Percentiles rank a stretch among this genome's conserved stretches.
These are phyloP conservation scores for Trametes cubensis DNA, from an alignment of 768 basidiomycete species.

Conservation along the genomic window DNA sequence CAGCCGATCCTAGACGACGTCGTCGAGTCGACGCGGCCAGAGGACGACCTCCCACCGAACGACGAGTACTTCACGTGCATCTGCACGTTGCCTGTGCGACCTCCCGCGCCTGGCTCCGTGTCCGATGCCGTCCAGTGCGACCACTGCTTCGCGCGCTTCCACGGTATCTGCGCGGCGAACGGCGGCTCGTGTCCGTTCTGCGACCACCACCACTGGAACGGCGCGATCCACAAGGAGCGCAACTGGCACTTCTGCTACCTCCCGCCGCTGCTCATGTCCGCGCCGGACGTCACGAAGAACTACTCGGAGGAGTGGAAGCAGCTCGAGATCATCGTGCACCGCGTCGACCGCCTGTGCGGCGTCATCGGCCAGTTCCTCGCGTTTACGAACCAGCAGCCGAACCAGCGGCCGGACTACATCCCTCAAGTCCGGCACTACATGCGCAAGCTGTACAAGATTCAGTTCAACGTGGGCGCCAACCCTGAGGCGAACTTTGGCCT, in stretches of 20 bases:
- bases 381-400: constrained; percentile 66
- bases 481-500: constrained; percentile 82
- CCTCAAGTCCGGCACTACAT: constrained; percentile 87
- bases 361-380: constrained; percentile 81
- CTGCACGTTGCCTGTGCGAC: constrained; percentile 73
- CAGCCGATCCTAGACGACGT: constrained; percentile 74
- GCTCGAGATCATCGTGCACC: constrained; percentile 77
- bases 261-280: constrained; percentile 65
- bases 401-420: constrained; percentile 77
- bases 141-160: constrained; percentile 85
- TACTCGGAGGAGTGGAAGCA: constrained; percentile 83
- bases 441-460: constrained; percentile 88
- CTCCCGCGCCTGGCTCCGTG: constrained; percentile 70
- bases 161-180: constrained; percentile 81
- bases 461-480: constrained; percentile 84
- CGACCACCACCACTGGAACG: constrained; percentile 91
- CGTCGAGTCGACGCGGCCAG: constrained; percentile 68
- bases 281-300: constrained; percentile 77
- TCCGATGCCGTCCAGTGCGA: constrained; percentile 92
- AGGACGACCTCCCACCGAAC: constrained; percentile 76
- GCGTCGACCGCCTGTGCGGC: constrained; percentile 72
- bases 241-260: constrained; percentile 84
- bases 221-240: constrained; percentile 78
- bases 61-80: constrained; percentile 89
- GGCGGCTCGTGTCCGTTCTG: constrained; percentile 94